A percentile compares a stretch with the other conserved stretches of the same genome.
These are phyloP conservation scores for Lindgomyces ingoldianus DNA, from an alignment of 495 filamentous ascomycete genomes.

Conservation along the genomic window DNA sequence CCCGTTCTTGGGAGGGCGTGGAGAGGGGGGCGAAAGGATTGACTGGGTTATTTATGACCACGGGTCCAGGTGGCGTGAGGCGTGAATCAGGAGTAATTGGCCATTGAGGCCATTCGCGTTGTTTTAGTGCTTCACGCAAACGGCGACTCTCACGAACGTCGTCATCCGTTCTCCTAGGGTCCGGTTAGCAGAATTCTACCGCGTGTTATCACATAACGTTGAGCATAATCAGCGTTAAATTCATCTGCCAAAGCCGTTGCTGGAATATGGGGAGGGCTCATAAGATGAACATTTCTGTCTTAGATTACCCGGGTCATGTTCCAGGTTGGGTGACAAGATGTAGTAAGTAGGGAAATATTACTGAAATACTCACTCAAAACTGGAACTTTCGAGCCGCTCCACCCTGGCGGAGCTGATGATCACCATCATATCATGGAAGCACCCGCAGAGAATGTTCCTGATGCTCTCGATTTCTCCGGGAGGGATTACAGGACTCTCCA, in stretches of 20 bases:
- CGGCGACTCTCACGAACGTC: background rate
- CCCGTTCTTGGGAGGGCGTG: background rate
- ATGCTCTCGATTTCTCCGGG: too few species aligned
- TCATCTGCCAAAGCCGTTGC: background rate
- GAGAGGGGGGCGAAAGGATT: background rate
- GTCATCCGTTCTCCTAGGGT: background rate
- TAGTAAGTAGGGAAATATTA: too few species aligned
- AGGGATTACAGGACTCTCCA: too few species aligned
- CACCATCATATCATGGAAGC: background rate
- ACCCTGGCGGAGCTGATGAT: background rate
- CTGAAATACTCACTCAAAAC: too few species aligned
- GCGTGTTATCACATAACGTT: too few species aligned
- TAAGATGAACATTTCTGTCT: too few species aligned
- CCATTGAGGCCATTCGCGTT: background rate
- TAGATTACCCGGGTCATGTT: too few species aligned
- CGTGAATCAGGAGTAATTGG: too few species aligned
- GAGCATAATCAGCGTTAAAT: too few species aligned
- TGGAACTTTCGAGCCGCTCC: background rate
- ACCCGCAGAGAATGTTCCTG: background rate
- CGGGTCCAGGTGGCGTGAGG: background rate
- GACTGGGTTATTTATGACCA: background rate
- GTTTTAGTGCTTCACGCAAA: slow-evolving; percentile 2
- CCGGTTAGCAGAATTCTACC: background rate
- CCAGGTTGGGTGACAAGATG: too few species aligned
- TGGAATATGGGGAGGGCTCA: too few species aligned